Evolutionary conservation across 1,284 basidiomycete species (phyloP).

Genomic region (Ceratobasidium sp.): DNA sequence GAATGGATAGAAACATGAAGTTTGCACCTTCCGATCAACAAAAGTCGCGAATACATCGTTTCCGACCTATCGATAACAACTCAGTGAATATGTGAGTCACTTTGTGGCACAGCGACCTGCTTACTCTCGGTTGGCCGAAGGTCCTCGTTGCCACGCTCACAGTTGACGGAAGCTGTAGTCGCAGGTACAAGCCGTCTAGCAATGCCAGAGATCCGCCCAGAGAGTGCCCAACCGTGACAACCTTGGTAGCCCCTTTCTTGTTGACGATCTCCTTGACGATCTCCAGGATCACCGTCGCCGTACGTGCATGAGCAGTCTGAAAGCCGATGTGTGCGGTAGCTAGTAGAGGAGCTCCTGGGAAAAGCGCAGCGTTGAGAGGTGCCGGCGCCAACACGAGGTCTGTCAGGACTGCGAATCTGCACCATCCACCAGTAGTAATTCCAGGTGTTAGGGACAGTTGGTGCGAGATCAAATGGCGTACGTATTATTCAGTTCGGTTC

Average conservation of each 20-base stretch:
- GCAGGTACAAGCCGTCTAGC: conserved; percentile 57
- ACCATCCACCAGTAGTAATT: neutral
- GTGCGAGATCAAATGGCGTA: neutral
- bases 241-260: neutral
- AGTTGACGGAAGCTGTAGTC: conserved; percentile 53
- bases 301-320: conserved; percentile 10
- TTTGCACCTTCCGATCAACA: conserved; percentile 52
- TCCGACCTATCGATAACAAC: conserved; percentile 55
- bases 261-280: conserved; percentile 14
- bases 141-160: conserved; percentile 53
- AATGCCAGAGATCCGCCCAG: conserved; percentile 60
- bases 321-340: conserved; percentile 17
- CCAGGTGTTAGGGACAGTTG: neutral
- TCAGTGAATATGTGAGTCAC: neutral
- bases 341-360: conserved; percentile 4
- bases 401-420: conserved; percentile 12
- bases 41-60: conserved; percentile 66
- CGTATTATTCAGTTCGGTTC: conserved; percentile 29
- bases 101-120: conserved; percentile 8
- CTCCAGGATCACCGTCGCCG: neutral
- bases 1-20: neutral
- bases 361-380: neutral
- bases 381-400: conserved; percentile 1
- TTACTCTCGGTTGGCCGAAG: conserved; percentile 68
- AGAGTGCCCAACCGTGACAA: conserved; percentile 47